Evolutionary conservation across 305 asterid species (phyloP).

Genomic region (Caryopteris hybrid): DNA sequence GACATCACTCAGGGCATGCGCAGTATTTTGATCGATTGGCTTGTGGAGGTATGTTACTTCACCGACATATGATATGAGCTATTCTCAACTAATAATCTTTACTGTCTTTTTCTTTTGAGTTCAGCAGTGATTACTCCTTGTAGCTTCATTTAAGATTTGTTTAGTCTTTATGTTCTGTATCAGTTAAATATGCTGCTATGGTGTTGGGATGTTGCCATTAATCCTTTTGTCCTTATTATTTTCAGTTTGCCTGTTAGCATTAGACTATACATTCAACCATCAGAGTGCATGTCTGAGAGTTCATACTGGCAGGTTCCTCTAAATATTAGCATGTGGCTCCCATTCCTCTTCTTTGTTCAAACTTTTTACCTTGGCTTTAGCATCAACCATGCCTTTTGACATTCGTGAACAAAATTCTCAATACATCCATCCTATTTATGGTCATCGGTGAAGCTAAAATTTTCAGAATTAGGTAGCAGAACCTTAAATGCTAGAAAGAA

Average conservation of each 20-base stretch:
- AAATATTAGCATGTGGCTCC: no score
- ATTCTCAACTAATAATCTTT: not conserved
- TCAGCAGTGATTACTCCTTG: not conserved
- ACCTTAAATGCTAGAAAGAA: not conserved
- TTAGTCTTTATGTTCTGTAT: not conserved
- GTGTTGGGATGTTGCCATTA: no score
- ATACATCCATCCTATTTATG: not conserved
- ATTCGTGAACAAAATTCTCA: not conserved
- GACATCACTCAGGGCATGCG: slow-evolving; percentile 87
- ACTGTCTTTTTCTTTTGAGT: not conserved
- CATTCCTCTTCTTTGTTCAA: no score
- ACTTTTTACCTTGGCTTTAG: no score
- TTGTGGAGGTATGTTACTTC: slow-evolving; percentile 80
- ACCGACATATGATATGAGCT: not conserved
- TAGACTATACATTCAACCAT: no score
- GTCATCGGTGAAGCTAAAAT: no score
- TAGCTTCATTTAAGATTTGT: slow-evolving; percentile 2
- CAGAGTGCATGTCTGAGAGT: no score
- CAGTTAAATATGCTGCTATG: not conserved
- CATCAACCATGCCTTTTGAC: not conserved
- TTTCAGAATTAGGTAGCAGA: no score
- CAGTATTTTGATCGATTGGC: slow-evolving; percentile 94
- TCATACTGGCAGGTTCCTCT: no score
- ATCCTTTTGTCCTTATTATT: no score
- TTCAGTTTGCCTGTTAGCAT: no score